Evolutionary conservation across 768 basidiomycete genomes (phyloP), one percentile per base, ranked within the genome.

Genomic region (Porpolomopsis calyptriformis): DNA sequence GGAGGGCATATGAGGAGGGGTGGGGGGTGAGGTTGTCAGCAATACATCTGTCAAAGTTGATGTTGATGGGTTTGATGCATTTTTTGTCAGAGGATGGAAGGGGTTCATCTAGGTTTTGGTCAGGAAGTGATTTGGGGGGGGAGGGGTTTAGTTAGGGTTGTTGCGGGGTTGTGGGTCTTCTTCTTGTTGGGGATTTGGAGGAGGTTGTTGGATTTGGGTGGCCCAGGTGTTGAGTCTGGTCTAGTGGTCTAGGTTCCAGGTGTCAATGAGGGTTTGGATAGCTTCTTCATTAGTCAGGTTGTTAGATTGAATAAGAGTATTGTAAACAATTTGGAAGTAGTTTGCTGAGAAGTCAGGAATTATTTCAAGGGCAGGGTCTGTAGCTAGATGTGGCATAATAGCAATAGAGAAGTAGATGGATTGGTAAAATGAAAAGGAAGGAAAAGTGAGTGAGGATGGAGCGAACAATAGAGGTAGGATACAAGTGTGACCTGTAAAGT

Each of bases 1-100:
- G 37, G 10, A 39, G 29, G 39, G 46, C 39, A 16, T 60, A 52
- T 0, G 50, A 2, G 0, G 66, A 54, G 4, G 46, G 39, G 1
- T 11, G 29, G 18, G 46, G 12, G 33, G 18, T 34, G 12, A 34
- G 12, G 33, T 34, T 18, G 10, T 12, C 33, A 18, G 14, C 33
- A 34, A 34, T 34, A 18, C 14, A 34, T 34, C 18, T 34, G 12
- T 12, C 18, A 12, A 11, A 14, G 18, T 34, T 11, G 33, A 34
- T 14, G 33, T 12, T 34, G 33, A 14, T 12, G 14, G 18, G 12
- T 34, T 34, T 18, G 33, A 18, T 18, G 12, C 18, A 12, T 34
- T 34, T 18, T 34, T 34, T 34, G 12, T 18, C 18, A 34, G 33
- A n/a, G n/a, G n/a, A n/a, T n/a, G n/a, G n/a, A n/a, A n/a, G n/a